Evolutionary conservation across 2,329 filamentous ascomycete species (phyloP), one percentile per base, ranked within the genome.

Genomic region (Colletotrichum musicola): DNA sequence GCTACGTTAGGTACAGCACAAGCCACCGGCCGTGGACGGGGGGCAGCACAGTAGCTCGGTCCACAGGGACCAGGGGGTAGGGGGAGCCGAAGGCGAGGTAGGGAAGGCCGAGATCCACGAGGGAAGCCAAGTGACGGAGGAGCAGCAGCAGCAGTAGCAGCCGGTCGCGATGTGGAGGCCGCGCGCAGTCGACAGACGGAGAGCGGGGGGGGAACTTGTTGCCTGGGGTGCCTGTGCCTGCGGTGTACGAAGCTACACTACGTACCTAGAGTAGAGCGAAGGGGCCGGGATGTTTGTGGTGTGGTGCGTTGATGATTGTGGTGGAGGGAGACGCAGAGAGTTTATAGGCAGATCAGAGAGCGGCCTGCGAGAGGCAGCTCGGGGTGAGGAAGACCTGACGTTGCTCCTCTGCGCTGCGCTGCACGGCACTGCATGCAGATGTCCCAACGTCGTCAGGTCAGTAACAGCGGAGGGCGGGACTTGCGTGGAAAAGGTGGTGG

Each of bases 231-330:
- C 30, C 30, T 35, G 47, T 61, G 51, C 2, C 16, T 6, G 16
- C 16, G 44, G 16, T n/a, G 16, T 16, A 46, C 44, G 44, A 16
- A 46, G 14, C 18, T 16, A 46, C 22, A 25, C 22, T 25, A 25
- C 22, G 13, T n/a, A n/a, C n/a, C n/a, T n/a, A n/a, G n/a, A n/a
- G n/a, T 10, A 46, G 44, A 46, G 16, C 16, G 16, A 46, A 46
- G 44, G 54, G 42, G 60, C 65, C 55, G 55, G 65, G 65, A 68
- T 68, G 49, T 60, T 64, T 59, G 35, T 59, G 61, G 65, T 68
- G 54, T 53, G 54, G 62, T 55, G 55, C 30, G 7, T 35, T 35
- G 30, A 35, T 35, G 30, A 35, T 35, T 55, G 62, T 27, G 65
- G 30, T 38, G 55, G 55, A 65, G 62, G 65, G 22, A 65, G 18